Base-by-base conservation (phyloP, 768 basidiomycete genomes). In the Podaxis pistillaris region DNA sequence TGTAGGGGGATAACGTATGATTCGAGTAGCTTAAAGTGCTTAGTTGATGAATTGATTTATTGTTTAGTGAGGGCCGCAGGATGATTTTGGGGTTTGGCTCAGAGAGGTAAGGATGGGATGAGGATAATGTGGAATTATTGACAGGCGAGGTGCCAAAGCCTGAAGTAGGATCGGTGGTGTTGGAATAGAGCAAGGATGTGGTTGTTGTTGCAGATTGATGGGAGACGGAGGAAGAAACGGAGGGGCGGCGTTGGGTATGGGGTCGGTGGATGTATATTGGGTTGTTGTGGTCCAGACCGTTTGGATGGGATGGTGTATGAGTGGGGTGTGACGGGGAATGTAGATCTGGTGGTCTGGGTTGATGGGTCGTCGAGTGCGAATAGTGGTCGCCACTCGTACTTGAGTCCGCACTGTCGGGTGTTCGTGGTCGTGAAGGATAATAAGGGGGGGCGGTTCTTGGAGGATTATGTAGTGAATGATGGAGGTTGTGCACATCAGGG, bases 1-100 rank as follows among this genome's bases (percentile, higher is more conserved):
- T 97, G 73, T 96, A 98, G 0, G 96, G 96, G 0, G 91, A 94
- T 2, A 99, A 78, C 0, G 96, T 99, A 70, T 97, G 96, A 69
- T 97, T 94, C 1, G 94, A 94, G 67, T 89, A 83, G 19, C 86
- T 88, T 51, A 99, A 85, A 3, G 91, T 92, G 17, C 93, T 89
- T 9, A 98, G 78, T 65, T 96, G 93, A 60, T 90, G 92, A 22
- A 96, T 81, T 4, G 89, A 87, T 65, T 88, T 87, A 75, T 87
- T 88, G 76, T 86, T 77, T n/a, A 83, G 72, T 0, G 82, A 76
- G 0, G 90, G 88, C 13, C 85, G 84, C 55, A 92, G 81, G 17
- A 86, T 72, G 64, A 88, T 89, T 64, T 84, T 83, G 22, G 84
- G 82, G 47, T 81, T 78, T 44, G 75, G 71, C 30, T 82, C 81